phyloP scores from a whole-genome alignment of 1,284 basidiomycete genomes.

The Malassezia furfur region DNA sequence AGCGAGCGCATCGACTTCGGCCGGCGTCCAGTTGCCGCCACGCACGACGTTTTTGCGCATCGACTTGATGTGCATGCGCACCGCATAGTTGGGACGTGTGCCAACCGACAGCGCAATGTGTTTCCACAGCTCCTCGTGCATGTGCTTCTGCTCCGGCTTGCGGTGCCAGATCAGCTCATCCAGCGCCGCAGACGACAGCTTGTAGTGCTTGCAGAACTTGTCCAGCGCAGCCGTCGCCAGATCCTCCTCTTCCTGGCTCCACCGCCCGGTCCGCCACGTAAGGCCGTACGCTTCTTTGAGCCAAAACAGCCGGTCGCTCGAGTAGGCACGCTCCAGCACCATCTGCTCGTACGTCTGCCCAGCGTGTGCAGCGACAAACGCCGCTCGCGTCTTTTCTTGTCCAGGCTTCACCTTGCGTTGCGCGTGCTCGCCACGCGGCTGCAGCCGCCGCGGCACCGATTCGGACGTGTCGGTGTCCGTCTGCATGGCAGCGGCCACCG shows the following conservation, averaged over 20 bases:
- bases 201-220: slow-evolving; percentile 16
- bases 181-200: slow-evolving; percentile 11
- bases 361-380: slow-evolving; percentile 17
- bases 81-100: slow-evolving; percentile 19
- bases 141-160: slow-evolving; percentile 18
- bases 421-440: not conserved
- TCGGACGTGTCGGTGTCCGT: not conserved
- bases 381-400: slow-evolving; percentile 16
- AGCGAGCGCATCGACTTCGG: slow-evolving; percentile 11
- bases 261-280: slow-evolving; percentile 17
- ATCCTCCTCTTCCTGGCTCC: slow-evolving; percentile 18
- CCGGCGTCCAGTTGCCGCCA: slow-evolving; percentile 15
- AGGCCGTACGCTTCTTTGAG: slow-evolving; percentile 19
- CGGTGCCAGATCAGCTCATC: slow-evolving; percentile 20
- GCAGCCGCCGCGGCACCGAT: not conserved
- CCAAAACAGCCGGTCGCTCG: slow-evolving; percentile 18
- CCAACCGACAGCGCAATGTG: slow-evolving; percentile 16
- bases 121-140: slow-evolving; percentile 22
- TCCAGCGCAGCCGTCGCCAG: slow-evolving; percentile 14
- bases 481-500: slow-evolving; percentile 1
- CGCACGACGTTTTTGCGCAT: slow-evolving; percentile 18
- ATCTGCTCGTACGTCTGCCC: slow-evolving; percentile 21
- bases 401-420: not conserved
- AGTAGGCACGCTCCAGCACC: slow-evolving; percentile 20
- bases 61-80: slow-evolving; percentile 21